Percentiles rank a stretch among this genome's conserved stretches.
These are phyloP conservation scores for Tulasnella sp. DNA, from an alignment of 768 basidiomycete species.

Conservation along the genomic window DNA sequence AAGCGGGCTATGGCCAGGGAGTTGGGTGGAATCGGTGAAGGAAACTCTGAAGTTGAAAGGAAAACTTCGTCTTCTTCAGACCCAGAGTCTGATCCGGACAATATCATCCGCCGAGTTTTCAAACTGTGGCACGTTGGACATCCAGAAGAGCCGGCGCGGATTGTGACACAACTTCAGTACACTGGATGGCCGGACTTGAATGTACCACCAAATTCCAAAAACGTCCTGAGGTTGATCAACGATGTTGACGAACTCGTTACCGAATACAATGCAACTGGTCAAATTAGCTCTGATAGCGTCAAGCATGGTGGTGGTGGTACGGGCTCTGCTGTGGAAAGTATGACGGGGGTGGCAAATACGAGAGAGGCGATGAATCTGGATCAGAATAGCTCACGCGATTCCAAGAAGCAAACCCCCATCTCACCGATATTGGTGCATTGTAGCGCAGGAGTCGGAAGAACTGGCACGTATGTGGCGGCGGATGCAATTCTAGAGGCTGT, in stretches of 20 bases:
- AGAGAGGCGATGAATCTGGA: no score
- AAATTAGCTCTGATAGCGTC: background rate
- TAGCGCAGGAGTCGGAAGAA: conserved; percentile 89
- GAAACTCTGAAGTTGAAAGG: background rate
- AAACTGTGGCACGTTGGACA: conserved; percentile 49
- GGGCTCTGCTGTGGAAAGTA: background rate
- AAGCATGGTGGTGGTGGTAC: background rate
- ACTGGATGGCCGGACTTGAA: conserved; percentile 95
- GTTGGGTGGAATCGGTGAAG: background rate
- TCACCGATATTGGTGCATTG: conserved; percentile 70
- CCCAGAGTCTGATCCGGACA: background rate
- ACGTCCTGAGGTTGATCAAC: conserved; percentile 57
- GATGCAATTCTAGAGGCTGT: conserved; percentile 75
- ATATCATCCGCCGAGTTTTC: conserved; percentile 38
- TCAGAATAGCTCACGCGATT: background rate
- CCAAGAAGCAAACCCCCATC: background rate
- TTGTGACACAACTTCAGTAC: conserved; percentile 78
- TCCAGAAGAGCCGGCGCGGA: conserved; percentile 47
- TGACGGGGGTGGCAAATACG: conserved; percentile 30
- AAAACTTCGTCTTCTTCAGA: background rate
- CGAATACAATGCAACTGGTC: conserved; percentile 1
- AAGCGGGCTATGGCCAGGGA: conserved; percentile 1
- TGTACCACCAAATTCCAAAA: conserved; percentile 72
- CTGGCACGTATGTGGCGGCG: conserved; percentile 84
- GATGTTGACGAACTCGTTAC: conserved; percentile 39